Percentiles rank a stretch among this genome's conserved stretches.
These are phyloP conservation scores for Leucocoprinus gongylophorus DNA, from an alignment of 1,284 basidiomycete genomes.

Conservation along the genomic window DNA sequence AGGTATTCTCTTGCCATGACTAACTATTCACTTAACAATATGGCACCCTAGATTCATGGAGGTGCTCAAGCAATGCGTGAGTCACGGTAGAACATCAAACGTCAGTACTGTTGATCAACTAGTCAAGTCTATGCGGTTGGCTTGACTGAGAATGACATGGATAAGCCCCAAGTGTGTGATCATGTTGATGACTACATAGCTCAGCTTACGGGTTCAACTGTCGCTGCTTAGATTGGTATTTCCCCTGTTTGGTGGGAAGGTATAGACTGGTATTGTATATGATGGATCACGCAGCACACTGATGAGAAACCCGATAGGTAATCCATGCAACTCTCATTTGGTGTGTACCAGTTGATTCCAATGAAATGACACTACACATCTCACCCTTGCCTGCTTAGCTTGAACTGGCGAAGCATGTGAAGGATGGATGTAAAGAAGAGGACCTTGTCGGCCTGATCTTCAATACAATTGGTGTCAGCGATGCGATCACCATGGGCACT, in stretches of 20 bases:
- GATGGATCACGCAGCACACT: neutral
- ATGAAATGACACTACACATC: neutral
- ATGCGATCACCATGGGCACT: conserved; percentile 80
- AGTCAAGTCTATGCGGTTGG: conserved; percentile 67
- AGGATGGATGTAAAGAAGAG: conserved; percentile 70
- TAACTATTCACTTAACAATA: neutral
- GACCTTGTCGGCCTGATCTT: conserved; percentile 72
- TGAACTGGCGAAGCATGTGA: conserved; percentile 67
- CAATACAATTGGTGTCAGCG: conserved; percentile 77
- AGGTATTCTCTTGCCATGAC: conserved; percentile 33
- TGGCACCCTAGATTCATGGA: conserved; percentile 47
- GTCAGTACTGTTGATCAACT: conserved; percentile 4
- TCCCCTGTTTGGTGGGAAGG: conserved; percentile 87
- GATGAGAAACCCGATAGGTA: conserved; percentile 39
- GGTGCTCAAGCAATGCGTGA: conserved; percentile 78
- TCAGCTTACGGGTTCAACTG: neutral
- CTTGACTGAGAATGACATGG: conserved; percentile 70
- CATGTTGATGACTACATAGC: neutral
- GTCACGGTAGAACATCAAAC: conserved; percentile 21
- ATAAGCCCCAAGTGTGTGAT: conserved; percentile 63
- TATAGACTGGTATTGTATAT: conserved; percentile 24
- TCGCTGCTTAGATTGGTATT: conserved; percentile 58
- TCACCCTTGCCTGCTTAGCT: conserved; percentile 38
- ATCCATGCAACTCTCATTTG: conserved; percentile 77
- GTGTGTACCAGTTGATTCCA: conserved; percentile 31